Evolutionary conservation across 768 basidiomycete genomes (phyloP), one percentile per base, ranked within the genome.

Genomic region (Crassisporium funariophilum): DNA sequence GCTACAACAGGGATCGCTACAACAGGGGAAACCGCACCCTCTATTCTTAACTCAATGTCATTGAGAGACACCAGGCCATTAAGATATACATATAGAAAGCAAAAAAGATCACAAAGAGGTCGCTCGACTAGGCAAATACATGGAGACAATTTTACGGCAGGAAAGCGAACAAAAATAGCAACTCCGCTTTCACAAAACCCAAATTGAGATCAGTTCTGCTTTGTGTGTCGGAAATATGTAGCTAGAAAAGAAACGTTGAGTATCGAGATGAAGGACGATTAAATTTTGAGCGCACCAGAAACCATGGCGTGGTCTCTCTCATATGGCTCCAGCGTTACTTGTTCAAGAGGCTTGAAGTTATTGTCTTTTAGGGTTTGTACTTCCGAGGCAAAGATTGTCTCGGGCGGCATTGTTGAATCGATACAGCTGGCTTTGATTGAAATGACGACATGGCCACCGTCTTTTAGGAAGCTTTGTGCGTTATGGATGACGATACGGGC

Each of bases 391-490:
- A 98, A 99, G 37, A 98, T 86, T 19, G 83, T 84, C 53, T 92
- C 91, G 8, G 97, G 84, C 2, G 91, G 83, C 3, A 80, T 81
- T n/a, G 95, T 98, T 34, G 93, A 98, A 69, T 99, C 97, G 66
- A 99, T 88, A 76, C 97, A 99, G 60, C 89, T 93, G 22, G 97
- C 97, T 76, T 99, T 99, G 81, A 99, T 97, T 44, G 95, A 98
- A 54, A 99, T 93, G 58, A 99, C 84, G 58, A 82, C 76, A 59
- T 97, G 91, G 2, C 97, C 97, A 22, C 81, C 82, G 66, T 95
- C 87, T 69, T 95, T 98, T 44, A 99, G 79, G 86, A 99, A 99
- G 67, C 86, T 84, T 58, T 97, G 85, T 0, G 95, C 91, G 68
- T 99, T 98, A 67, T 84, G 80, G 31, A 82, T 78, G 52, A 98